These are phyloP conservation scores for Triangularia setosa DNA, from an alignment of 2,329 filamentous ascomycete genomes.

Conservation along the genomic window DNA sequence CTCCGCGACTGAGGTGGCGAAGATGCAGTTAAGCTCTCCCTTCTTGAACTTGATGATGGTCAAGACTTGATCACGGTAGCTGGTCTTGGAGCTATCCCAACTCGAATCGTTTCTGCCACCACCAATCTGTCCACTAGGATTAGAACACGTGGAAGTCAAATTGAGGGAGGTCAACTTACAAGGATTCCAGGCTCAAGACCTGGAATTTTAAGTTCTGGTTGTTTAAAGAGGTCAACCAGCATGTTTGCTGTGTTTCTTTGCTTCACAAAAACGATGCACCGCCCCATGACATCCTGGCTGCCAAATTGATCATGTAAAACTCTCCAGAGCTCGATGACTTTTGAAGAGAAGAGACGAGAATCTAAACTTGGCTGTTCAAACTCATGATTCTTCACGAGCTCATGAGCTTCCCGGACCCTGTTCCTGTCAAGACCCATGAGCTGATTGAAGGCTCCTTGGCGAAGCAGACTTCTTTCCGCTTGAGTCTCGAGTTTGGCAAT, in stretches of 20 bases:
- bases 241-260: constrained; percentile 72
- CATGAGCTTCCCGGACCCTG: constrained; percentile 55
- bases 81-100: constrained; percentile 59
- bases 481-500: constrained; percentile 57
- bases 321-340: constrained; percentile 60
- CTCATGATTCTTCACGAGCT: constrained; percentile 49
- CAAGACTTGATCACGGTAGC: constrained; percentile 69
- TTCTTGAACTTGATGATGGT: constrained; percentile 63
- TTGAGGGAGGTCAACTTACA: constrained; percentile 7
- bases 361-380: constrained; percentile 37
- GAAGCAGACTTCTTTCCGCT: constrained; percentile 34
- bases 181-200: constrained; percentile 60
- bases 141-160: constrained; percentile 17
- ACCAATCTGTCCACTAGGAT: constrained; percentile 28
- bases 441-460: constrained; percentile 24
- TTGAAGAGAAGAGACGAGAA: constrained; percentile 59
- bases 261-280: constrained; percentile 84
- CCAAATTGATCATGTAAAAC: constrained; percentile 63
- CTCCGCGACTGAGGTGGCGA: constrained; percentile 64
- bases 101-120: constrained; percentile 45
- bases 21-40: constrained; percentile 59
- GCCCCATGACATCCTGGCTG: constrained; percentile 48
- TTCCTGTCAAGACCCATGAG: constrained; percentile 50
- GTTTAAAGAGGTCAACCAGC: constrained; percentile 63
- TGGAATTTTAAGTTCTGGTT: constrained; percentile 50